Evolutionary conservation across 495 filamentous ascomycete genomes (phyloP), one percentile per base, ranked within the genome.

Genomic region (Bryoglossum gracile): DNA sequence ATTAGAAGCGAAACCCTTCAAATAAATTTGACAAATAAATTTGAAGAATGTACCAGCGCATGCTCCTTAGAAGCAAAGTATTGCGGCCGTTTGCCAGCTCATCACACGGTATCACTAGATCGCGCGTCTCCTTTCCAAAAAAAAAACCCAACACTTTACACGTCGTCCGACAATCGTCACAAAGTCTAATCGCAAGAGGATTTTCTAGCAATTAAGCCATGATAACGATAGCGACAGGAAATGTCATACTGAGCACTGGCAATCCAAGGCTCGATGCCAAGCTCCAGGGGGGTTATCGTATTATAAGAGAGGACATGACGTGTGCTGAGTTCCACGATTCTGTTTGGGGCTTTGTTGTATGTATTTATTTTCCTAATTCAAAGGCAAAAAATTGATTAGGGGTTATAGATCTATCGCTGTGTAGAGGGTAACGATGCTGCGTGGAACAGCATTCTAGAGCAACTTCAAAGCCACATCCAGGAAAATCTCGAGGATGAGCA

Each of bases 391-490:
- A 10, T 48, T 48, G 32, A 48, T 48, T 37, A 21, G 21, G 30
- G 33, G 4, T 36, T 37, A 37, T 48, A 48, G 45, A 48, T 48
- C 33, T 48, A 48, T 48, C 45, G n/a, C n/a, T n/a, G n/a, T n/a
- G n/a, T n/a, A n/a, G n/a, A n/a, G n/a, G n/a, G n/a, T n/a, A n/a
- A n/a, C n/a, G n/a, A n/a, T n/a, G 45, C 30, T 48, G 45, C 33
- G 45, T 48, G 45, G 45, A 48, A 38, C 21, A 48, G 45, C 45
- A 48, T 48, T 48, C 30, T 48, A 18, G 45, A 48, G 45, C 45
- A 48, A 30, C 28, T 48, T 48, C 30, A 39, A 38, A 48, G 16
- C 34, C 28, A 22, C 33, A 48, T 48, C 45, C 28, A 48, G 45
- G 33, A 48, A 38, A 21, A 38, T 48, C 45, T 48, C 33, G 32